Evolutionary conservation across 2,329 filamentous ascomycete species (phyloP), one percentile per base, ranked within the genome.

Genomic region (Colletotrichum orbiculare): DNA sequence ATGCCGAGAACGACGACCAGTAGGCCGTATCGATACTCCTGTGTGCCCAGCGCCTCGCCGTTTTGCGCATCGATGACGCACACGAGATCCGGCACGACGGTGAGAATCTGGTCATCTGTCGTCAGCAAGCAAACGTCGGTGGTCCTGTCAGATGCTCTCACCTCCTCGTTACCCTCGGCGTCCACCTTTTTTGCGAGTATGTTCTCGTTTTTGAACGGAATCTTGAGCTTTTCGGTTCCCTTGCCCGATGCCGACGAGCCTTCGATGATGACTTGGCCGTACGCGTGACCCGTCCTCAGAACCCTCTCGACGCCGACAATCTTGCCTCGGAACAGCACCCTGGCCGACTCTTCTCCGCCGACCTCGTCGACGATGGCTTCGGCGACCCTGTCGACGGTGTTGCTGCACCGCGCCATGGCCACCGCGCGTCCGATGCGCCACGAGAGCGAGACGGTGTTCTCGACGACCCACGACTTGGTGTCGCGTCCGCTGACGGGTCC

Each of bases 131-230:
- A 15, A 52, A 25, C 25, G 25, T 25, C 25, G 25, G 25, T 25
- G 25, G 25, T 25, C 1, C 25, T 25, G 25, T 4, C 34, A 8
- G 9, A 11, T 33, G 6, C 17, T 38, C 34, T 63, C 8, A 68
- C 72, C 63, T 83, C 80, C 9, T 76, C 72, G 2, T 70, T 68
- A 12, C 75, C 70, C 10, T 38, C 33, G 0, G 2, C 48, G 42
- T 43, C 42, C 3, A 79, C 67, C 55, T 70, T 76, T 45, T 83
- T 76, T 0, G 85, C 89, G n/a, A 84, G 85, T 52, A 91, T 89
- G 70, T 91, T 92, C 72, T 92, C 89, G 73, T 92, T 92, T 77
- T 91, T 91, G 79, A 91, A 92, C 0, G 89, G 89, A 52, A 92
- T 88, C 71, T 86, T 88, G 71, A 91, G 75, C 37, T 74, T 69